Evolutionary conservation across 2,329 filamentous ascomycete species (phyloP).

Genomic region (Fonsecaea multimorphosa): DNA sequence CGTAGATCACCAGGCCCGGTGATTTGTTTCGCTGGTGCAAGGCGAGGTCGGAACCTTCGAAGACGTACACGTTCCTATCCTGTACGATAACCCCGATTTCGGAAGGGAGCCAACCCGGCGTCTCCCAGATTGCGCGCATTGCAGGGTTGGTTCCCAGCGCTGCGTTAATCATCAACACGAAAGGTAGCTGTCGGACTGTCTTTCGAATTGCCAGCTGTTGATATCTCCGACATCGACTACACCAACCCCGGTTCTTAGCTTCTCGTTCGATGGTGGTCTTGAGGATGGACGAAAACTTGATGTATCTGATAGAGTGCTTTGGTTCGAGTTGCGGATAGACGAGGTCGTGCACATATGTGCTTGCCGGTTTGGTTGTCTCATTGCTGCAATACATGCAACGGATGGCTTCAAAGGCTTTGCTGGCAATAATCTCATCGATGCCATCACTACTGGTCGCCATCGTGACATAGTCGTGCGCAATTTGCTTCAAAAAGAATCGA

Average conservation of each 20-base stretch:
- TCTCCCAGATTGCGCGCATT: constrained; percentile 78
- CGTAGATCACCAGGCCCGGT: constrained; percentile 85
- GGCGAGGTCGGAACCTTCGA: constrained; percentile 87
- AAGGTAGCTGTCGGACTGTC: constrained; percentile 79
- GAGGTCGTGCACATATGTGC: constrained; percentile 83
- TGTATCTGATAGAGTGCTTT: constrained; percentile 58
- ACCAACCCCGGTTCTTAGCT: constrained; percentile 90
- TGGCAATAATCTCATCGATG: constrained; percentile 70
- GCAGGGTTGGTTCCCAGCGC: constrained; percentile 76
- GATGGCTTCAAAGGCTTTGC: constrained; percentile 62
- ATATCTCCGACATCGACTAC: constrained; percentile 86
- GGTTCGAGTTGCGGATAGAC: constrained; percentile 66
- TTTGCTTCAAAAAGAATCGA: constrained; percentile 82
- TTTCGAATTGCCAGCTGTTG: constrained; percentile 86
- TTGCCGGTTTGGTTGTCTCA: constrained; percentile 79
- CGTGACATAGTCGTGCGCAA: constrained; percentile 75
- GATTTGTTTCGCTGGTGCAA: constrained; percentile 78
- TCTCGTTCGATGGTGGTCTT: constrained; percentile 91
- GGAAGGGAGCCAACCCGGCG: constrained; percentile 87
- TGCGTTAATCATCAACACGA: constrained; percentile 84
- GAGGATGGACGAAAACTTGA: constrained; percentile 83
- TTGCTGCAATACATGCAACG: constrained; percentile 85
- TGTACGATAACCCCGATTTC: constrained; percentile 93
- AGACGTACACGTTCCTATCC: constrained; percentile 91
- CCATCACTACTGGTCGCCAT: constrained; percentile 66